Evolutionary conservation across 805 yeast species (phyloP), one percentile per base, ranked within the genome.

Genomic region (Ogataea trehaloabstinens): DNA sequence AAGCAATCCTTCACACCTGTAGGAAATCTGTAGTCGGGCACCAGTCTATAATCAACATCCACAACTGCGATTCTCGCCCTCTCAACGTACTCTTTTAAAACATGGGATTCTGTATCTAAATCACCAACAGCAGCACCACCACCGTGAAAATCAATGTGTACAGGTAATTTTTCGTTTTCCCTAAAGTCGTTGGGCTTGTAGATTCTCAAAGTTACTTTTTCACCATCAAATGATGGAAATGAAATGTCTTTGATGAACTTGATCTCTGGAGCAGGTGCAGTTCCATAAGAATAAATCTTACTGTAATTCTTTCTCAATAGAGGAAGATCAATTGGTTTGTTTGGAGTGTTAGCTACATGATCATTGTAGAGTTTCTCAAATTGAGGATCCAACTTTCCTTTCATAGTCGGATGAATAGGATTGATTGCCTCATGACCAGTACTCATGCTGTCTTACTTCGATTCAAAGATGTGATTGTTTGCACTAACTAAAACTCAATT

Each of bases 111-210:
- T 1, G 63, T 56, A 21, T 57, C 58, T 19, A 59, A 44, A 32
- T 54, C 62, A 11, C 65, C 65, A 22, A 59, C 44, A 10, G 58
- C 64, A 37, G 60, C 57, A 12, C 64, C 65, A 16, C 65, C 65
- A 17, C 65, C 64, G 33, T 60, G 65, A 47, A 51, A 59, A 37
- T 58, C 58, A n/a, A 59, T 42, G 37, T 59, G 62, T 12, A 56
- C 63, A 4, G 64, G 65, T 15, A 58, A 36, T 8, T 39, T 35
- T 5, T 46, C 56, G 17, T 41, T 41, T n/a, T 34, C 45, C 6
- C 34, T 39, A n/a, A 37, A 30, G 19, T 38, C 54, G 35, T 50
- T 41, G 10, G 63, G 63, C 30, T 48, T 49, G 46, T 60, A 59
- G 12, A 58, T 41, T 22, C 64, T 37, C 16, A 60, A 24, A 2